These are phyloP conservation scores for Barnettozyma pratensis DNA, from an alignment of 805 yeast genomes.

Conservation along the genomic window DNA sequence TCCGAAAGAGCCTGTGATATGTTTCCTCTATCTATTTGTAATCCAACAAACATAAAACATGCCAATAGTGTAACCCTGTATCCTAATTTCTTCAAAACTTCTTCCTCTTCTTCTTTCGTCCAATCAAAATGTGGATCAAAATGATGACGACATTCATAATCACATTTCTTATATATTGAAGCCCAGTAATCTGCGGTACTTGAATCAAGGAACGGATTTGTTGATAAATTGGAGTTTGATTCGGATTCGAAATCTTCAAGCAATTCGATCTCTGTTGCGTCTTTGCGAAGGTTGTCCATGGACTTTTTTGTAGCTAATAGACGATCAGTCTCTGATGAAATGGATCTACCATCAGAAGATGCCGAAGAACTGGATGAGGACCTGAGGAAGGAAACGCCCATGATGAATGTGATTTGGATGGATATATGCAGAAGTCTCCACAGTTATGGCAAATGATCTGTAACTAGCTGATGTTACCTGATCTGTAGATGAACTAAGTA, in stretches of 20 bases:
- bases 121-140: conserved; percentile 56
- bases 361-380: neutral
- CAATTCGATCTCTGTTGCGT: neutral
- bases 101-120: conserved; percentile 45
- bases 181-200: conserved; percentile 36
- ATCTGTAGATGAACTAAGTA: no score
- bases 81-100: conserved; percentile 45
- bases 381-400: neutral
- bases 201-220: conserved; percentile 32
- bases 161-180: conserved; percentile 37
- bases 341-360: neutral
- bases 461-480: no score
- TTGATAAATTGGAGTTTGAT: neutral
- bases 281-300: neutral
- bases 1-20: conserved; percentile 54
- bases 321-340: neutral
- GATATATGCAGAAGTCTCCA: no score
- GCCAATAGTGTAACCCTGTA: conserved; percentile 49
- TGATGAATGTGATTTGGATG: neutral
- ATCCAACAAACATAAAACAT: conserved; percentile 49
- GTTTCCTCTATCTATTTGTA: conserved; percentile 55
- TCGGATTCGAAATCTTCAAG: neutral
- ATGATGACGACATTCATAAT: conserved; percentile 49
- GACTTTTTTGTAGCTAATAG: neutral
- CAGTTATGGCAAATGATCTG: no score